Conservation (phyloP, 495 filamentous ascomycete species). For the Staphylotrichum tortipilum region DNA sequence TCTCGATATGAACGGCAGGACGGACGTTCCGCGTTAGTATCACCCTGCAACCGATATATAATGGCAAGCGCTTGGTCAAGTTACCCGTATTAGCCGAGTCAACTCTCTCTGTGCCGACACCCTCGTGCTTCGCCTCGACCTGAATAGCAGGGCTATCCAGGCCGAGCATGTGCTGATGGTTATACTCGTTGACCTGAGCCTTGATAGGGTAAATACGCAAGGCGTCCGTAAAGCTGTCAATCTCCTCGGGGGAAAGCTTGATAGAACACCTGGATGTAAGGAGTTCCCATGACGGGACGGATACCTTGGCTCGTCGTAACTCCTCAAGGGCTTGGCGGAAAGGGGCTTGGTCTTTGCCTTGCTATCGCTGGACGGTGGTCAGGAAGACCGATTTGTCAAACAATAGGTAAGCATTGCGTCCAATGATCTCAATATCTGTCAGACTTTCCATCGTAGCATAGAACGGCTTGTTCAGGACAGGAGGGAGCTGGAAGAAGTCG, state of each 20-base stretch:
- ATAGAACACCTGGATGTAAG: too few relatives aligned
- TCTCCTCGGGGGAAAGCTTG: too few relatives aligned
- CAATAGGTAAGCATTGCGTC: neutral
- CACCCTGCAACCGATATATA: neutral
- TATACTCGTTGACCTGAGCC: too few relatives aligned
- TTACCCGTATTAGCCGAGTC: neutral
- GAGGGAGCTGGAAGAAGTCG: slow-evolving; percentile 1
- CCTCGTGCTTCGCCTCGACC: neutral
- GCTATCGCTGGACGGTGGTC: neutral
- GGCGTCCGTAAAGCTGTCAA: too few relatives aligned
- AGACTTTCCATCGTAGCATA: neutral
- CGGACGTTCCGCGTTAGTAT: slow-evolving; percentile 1
- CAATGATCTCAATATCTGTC: neutral
- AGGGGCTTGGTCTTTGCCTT: slow-evolving; percentile 2
- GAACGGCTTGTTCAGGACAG: neutral
- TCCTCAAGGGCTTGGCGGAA: neutral
- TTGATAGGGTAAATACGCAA: too few relatives aligned
- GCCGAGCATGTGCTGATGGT: neutral
- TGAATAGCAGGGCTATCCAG: neutral
- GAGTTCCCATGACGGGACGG: too few relatives aligned
- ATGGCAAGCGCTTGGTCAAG: neutral
- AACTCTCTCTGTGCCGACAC: neutral
- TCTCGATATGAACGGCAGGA: too few relatives aligned
- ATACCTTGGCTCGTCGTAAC: neutral
- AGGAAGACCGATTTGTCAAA: neutral